A percentile compares a stretch with the other conserved stretches of the same genome.
These are phyloP conservation scores for Bullera alba DNA, from an alignment of 768 basidiomycete genomes.

Conservation along the genomic window DNA sequence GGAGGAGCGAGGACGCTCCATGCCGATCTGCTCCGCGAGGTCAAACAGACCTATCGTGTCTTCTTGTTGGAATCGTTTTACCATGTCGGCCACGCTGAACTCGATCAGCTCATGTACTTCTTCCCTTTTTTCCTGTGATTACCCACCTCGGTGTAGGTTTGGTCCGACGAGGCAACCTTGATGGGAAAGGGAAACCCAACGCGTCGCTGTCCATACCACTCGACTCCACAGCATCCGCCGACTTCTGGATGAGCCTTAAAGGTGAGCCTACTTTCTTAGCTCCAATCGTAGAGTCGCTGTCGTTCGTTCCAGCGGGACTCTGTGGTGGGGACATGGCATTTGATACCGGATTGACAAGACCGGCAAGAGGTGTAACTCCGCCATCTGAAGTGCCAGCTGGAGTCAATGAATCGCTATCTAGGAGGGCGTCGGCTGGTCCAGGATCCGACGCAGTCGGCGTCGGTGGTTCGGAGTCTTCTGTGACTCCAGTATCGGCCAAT, in stretches of 20 bases:
- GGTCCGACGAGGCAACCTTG: slow-evolving; percentile 42
- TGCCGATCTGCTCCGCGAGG: slow-evolving; percentile 7
- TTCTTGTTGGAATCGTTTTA: slow-evolving; percentile 50
- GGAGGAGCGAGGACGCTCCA: slow-evolving; percentile 20
- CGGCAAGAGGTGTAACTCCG: slow-evolving; percentile 21
- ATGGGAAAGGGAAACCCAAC: slow-evolving; percentile 28
- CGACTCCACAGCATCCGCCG: slow-evolving; percentile 23
- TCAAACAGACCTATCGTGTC: slow-evolving; percentile 7
- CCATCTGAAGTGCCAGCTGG: slow-evolving; percentile 4
- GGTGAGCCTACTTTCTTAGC: slow-evolving; percentile 27
- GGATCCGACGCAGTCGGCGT: slow-evolving; percentile 8
- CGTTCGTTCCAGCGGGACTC: slow-evolving; percentile 28
- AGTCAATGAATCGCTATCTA: neutral
- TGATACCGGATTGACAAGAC: slow-evolving; percentile 4
- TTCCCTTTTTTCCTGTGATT: too few relatives aligned
- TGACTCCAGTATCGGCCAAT: slow-evolving; percentile 6
- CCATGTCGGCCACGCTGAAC: slow-evolving; percentile 66
- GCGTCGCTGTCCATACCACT: slow-evolving; percentile 40
- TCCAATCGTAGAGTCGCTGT: slow-evolving; percentile 49
- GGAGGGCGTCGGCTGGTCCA: neutral
- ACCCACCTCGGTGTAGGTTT: slow-evolving; percentile 39
- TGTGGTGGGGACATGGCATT: slow-evolving; percentile 12
- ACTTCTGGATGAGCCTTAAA: neutral
- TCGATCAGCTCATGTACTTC: neutral
- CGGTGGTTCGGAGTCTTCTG: slow-evolving; percentile 8